Evolutionary conservation across 2,329 filamentous ascomycete species (phyloP), one percentile per base, ranked within the genome.

Genomic region (Penicillium palitans): DNA sequence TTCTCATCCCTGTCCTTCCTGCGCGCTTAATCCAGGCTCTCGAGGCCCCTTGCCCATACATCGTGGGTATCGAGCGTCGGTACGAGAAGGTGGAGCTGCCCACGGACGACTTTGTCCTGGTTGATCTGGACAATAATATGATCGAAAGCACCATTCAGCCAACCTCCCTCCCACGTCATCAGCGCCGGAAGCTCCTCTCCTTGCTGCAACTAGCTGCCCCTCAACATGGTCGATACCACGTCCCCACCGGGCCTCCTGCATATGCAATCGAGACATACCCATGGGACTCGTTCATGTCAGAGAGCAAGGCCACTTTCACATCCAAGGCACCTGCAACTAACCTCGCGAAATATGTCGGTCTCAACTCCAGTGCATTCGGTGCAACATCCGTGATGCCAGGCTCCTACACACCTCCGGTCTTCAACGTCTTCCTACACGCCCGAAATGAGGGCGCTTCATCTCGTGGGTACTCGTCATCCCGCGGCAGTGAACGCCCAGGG

Each of bases 221-320:
- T 13, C 92, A 96, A 73, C 90, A 95, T 72, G 86, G 90, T 68
- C 88, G 90, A 58, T 97, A 87, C 69, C 93, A 93, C 40, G 92
- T 99, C 3, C 81, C 89, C 2, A 84, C 87, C n/a, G 95, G 93
- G 0, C 92, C 95, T 21, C 95, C 95, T 35, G 88, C 91, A 4
- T 98, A 98, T 74, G 93, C 92, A 4, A 86, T 96, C 55, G 95
- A 99, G 75, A 90, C 93, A 0, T 99, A 90, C 71, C 95, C 95
- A 0, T 90, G 90, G 70, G 91, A 98, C 72, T 85, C 90, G 2
- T 97, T 96, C 72, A 90, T 91, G 21, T 92, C 90, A 0, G 95
- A 99, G 74, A 93, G 91, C 64, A 83, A 88, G 33, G 83, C 88
- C 1, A 81, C 96, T 3, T 97, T 96, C 75, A 89, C 87, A 41